Conservation (phyloP, 1,284 basidiomycete genomes). For the Filobasidium uniguttulatum region DNA sequence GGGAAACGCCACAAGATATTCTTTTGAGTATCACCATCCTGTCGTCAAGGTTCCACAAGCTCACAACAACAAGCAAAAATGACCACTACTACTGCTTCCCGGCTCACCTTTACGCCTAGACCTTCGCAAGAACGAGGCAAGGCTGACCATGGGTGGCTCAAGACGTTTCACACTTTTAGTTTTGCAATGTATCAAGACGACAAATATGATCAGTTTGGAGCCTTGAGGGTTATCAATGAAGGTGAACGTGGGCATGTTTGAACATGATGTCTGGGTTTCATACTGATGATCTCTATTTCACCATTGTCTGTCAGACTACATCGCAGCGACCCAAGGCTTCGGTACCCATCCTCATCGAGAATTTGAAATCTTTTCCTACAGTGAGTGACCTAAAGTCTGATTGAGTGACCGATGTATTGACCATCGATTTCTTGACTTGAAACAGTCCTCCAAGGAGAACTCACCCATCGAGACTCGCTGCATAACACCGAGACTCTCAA, state of each 20-base stretch:
- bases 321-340: constrained; percentile 76
- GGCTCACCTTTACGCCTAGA: no score
- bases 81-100: no score
- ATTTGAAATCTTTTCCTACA: constrained; percentile 91
- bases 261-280: no score
- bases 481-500: constrained; percentile 74
- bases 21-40: no score
- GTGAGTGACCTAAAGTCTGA: constrained; percentile 37
- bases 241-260: constrained; percentile 64
- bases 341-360: constrained; percentile 69
- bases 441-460: constrained; percentile 37
- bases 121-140: constrained; percentile 54
- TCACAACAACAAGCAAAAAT: no score
- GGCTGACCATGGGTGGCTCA: constrained; percentile 77
- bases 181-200: constrained; percentile 60
- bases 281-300: no score
- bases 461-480: constrained; percentile 61
- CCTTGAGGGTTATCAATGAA: constrained; percentile 58
- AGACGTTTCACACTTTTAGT: constrained; percentile 75
- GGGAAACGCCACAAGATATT: no score
- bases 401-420: no score
- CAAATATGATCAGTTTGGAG: constrained; percentile 31
- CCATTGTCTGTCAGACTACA: no score
- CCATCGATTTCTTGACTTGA: no score
- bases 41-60: no score